Conservation (phyloP, 495 filamentous ascomycete species). For the Daldinia bambusicola region DNA sequence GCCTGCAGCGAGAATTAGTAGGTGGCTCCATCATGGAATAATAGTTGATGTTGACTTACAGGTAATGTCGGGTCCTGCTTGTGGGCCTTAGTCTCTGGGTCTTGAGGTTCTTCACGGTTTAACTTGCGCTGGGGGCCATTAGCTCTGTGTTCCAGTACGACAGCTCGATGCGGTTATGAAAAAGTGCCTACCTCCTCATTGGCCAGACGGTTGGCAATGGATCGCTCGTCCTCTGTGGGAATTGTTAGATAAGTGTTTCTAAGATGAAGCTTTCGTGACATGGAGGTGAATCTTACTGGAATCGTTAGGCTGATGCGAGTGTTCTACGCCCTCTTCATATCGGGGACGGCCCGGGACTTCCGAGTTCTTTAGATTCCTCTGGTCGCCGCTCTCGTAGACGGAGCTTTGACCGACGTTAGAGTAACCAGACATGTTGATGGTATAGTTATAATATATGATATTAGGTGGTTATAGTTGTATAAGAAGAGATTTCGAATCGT, state of each 20-base stretch:
- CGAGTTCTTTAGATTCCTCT: slow-evolving; percentile 69
- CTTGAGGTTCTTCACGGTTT: slow-evolving; percentile 52
- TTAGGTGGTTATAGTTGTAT: background rate
- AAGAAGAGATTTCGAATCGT: background rate
- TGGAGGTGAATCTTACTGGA: slow-evolving; percentile 64
- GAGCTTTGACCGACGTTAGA: slow-evolving; percentile 56
- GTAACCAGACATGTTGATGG: slow-evolving; percentile 50
- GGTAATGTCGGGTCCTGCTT: slow-evolving; percentile 76
- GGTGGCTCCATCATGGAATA: background rate
- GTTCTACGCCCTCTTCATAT: slow-evolving; percentile 72
- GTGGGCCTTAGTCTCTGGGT: slow-evolving; percentile 64
- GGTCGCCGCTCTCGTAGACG: slow-evolving; percentile 69
- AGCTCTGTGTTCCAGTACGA: slow-evolving; percentile 18
- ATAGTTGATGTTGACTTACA: slow-evolving; percentile 57
- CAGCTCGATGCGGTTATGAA: background rate
- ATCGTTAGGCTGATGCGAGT: slow-evolving; percentile 75
- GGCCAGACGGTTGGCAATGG: slow-evolving; percentile 80
- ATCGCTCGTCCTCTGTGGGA: slow-evolving; percentile 75
- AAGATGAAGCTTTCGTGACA: too few species aligned
- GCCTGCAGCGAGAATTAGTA: slow-evolving; percentile 56
- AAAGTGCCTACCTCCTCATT: slow-evolving; percentile 61
- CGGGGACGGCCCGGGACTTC: slow-evolving; percentile 61
- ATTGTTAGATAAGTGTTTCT: slow-evolving; percentile 14
- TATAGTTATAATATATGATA: slow-evolving; percentile 6
- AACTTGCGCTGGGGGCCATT: slow-evolving; percentile 49